phyloP scores from a whole-genome alignment of 768 basidiomycete species.

The Naganishia antarctica region DNA sequence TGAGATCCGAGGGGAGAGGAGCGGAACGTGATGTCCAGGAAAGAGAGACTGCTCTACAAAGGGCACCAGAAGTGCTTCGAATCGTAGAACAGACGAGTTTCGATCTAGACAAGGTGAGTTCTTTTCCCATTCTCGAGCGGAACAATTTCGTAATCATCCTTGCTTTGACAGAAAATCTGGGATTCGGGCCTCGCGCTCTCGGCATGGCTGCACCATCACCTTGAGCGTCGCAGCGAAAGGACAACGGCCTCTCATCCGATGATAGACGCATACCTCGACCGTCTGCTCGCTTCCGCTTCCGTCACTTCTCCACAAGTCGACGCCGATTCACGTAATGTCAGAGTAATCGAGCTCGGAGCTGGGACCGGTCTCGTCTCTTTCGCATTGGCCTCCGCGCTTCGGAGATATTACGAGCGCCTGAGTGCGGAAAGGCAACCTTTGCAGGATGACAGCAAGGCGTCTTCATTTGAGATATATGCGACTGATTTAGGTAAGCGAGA shows the following conservation, averaged over 20 bases:
- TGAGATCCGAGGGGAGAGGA: slow-evolving; percentile 1
- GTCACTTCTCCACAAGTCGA: background rate
- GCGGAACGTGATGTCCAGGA: slow-evolving; percentile 12
- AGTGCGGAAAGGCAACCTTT: slow-evolving; percentile 36
- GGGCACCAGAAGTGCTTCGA: slow-evolving; percentile 49
- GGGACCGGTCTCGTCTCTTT: slow-evolving; percentile 80
- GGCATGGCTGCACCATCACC: slow-evolving; percentile 59
- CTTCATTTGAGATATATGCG: slow-evolving; percentile 39
- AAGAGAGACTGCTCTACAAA: slow-evolving; percentile 22
- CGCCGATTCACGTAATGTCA: background rate
- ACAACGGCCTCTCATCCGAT: background rate
- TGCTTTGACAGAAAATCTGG: slow-evolving; percentile 76
- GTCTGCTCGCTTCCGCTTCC: background rate
- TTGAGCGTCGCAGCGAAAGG: background rate
- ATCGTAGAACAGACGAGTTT: slow-evolving; percentile 79
- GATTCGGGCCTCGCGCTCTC: slow-evolving; percentile 84
- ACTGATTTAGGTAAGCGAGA: background rate
- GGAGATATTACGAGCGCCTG: background rate
- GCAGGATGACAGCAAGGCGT: slow-evolving; percentile 75
- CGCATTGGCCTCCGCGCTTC: slow-evolving; percentile 55
- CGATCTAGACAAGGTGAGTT: slow-evolving; percentile 81
- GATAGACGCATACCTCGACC: background rate
- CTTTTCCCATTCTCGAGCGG: background rate
- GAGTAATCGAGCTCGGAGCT: slow-evolving; percentile 68
- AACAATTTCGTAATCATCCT: too few species aligned